Percentiles rank a stretch among this genome's conserved stretches.
phyloP scores from a whole-genome alignment of 2,329 filamentous ascomycete species.

The Sclerotinia sclerotiorum region DNA sequence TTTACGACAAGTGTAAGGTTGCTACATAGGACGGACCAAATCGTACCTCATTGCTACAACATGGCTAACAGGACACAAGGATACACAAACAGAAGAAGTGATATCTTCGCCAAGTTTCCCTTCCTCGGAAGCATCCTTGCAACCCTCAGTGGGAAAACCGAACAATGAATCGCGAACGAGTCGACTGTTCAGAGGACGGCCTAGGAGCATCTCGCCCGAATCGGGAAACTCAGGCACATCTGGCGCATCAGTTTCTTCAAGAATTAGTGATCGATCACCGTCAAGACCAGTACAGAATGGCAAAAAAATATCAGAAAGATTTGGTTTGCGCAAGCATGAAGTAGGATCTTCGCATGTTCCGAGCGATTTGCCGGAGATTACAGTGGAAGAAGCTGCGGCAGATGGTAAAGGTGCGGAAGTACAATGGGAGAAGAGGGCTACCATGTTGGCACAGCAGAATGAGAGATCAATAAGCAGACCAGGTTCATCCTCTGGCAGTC shows the following conservation, averaged over 20 bases:
- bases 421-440: conserved; percentile 91
- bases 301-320: conserved; percentile 63
- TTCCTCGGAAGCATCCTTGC: conserved; percentile 41
- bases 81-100: conserved; percentile 76
- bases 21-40: conserved; percentile 1
- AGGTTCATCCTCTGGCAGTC: conserved; percentile 40
- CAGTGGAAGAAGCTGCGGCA: conserved; percentile 43
- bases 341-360: conserved; percentile 74
- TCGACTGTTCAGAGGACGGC: conserved; percentile 41
- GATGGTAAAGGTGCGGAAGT: conserved; percentile 56
- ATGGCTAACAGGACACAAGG: conserved; percentile 41
- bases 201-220: conserved; percentile 47
- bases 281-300: conserved; percentile 20
- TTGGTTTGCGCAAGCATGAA: conserved; percentile 62
- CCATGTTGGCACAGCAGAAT: conserved; percentile 72
- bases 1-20: conserved; percentile 67
- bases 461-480: conserved; percentile 46
- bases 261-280: conserved; percentile 19
- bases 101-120: conserved; percentile 65
- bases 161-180: conserved; percentile 37
- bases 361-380: conserved; percentile 73
- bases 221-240: conserved; percentile 44
- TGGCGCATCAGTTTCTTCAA: conserved; percentile 28
- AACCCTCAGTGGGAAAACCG: conserved; percentile 22
- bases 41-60: conserved; percentile 9